These are phyloP conservation scores for Kazachstania psychrophila DNA, from an alignment of 805 yeast genomes.

Conservation along the genomic window DNA sequence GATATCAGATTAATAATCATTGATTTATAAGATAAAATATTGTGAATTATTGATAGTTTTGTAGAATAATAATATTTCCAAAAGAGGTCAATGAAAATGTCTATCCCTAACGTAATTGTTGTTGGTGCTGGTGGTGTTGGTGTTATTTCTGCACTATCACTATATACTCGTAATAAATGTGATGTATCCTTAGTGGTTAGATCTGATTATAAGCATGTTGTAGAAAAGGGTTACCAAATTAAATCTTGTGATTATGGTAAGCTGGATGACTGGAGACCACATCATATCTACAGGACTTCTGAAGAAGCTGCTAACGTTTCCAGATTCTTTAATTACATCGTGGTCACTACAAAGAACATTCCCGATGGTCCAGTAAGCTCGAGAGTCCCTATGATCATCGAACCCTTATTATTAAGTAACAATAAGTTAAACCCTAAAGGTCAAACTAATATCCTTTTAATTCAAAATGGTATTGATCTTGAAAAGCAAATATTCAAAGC, in stretches of 20 bases:
- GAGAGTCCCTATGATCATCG: conserved; percentile 43
- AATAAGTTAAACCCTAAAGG: conserved; percentile 8
- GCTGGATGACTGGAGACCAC: conserved; percentile 47
- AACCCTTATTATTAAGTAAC: conserved; percentile 39
- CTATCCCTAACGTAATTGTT: conserved; percentile 38
- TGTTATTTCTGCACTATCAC: conserved; percentile 58
- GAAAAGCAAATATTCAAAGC: conserved; percentile 46
- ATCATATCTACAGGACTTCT: conserved; percentile 38
- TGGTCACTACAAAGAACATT: conserved; percentile 57
- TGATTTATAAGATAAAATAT: no score
- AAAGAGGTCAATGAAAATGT: no score
- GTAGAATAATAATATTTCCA: no score
- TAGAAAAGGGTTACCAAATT: conserved; percentile 46
- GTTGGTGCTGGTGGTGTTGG: conserved; percentile 89
- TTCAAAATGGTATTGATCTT: conserved; percentile 62
- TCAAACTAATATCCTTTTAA: conserved; percentile 41
- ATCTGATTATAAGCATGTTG: conserved; percentile 50
- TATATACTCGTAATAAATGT: conserved; percentile 39
- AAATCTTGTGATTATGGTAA: conserved; percentile 56
- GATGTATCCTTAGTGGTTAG: conserved; percentile 56
- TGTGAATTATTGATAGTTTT: no score
- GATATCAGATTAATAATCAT: no score
- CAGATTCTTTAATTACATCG: conserved; percentile 44
- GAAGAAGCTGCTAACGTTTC: conserved; percentile 39
- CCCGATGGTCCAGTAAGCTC: conserved; percentile 46